Percentiles rank a stretch among this genome's conserved stretches.
phyloP scores from a whole-genome alignment of 2,329 filamentous ascomycete genomes.

The Triangularia setosa region DNA sequence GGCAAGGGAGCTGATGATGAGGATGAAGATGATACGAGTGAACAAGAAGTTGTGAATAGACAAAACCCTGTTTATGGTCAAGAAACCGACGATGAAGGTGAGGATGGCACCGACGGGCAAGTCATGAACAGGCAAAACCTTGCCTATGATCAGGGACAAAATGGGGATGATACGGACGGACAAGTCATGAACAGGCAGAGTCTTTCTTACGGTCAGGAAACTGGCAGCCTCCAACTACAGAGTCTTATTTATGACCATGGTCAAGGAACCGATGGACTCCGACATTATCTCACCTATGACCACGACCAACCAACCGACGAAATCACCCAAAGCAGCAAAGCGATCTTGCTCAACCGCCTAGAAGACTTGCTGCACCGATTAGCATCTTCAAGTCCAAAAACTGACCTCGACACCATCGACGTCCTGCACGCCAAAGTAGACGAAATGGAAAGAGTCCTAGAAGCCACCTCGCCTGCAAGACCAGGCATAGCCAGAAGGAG shows the following conservation, averaged over 20 bases:
- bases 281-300: neutral
- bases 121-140: neutral
- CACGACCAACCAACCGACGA: neutral
- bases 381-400: conserved; percentile 26
- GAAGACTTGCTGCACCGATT: conserved; percentile 38
- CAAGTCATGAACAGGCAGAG: neutral
- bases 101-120: neutral
- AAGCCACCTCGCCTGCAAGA: neutral
- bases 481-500: neutral
- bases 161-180: neutral
- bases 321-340: conserved; percentile 35
- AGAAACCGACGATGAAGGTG: neutral
- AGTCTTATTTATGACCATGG: neutral
- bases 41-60: neutral
- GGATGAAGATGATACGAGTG: neutral
- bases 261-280: neutral
- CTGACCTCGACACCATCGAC: conserved; percentile 32
- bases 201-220: neutral
- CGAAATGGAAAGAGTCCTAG: conserved; percentile 38
- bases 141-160: neutral
- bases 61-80: neutral
- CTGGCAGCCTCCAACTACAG: neutral
- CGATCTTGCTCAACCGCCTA: conserved; percentile 45
- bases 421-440: conserved; percentile 40
- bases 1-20: neutral